Conservation (phyloP, 2,329 filamentous ascomycete species). For the Colletotrichum neosansevieriae region DNA sequence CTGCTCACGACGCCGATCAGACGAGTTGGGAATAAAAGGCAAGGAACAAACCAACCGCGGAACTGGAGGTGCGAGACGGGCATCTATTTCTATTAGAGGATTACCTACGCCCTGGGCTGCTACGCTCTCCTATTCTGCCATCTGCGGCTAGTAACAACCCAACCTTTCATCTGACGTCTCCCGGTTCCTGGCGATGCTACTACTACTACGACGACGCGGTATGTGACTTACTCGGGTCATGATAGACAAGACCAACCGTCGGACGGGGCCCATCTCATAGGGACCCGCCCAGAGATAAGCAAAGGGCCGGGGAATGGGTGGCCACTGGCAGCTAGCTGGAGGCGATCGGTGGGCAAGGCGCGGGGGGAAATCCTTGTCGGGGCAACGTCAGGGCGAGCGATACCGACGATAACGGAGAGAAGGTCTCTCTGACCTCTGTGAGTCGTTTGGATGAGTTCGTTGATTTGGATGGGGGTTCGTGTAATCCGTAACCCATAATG, state of each 20-base stretch:
- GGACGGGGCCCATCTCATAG: conserved; percentile 3
- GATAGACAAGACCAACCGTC: conserved; percentile 31
- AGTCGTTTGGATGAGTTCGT: neutral
- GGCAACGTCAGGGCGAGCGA: conserved; percentile 29
- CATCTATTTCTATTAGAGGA: conserved; percentile 23
- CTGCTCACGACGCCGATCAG: conserved; percentile 18
- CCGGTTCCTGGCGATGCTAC: conserved; percentile 15
- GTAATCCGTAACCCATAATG: neutral
- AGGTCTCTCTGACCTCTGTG: neutral
- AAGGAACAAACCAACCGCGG: neutral
- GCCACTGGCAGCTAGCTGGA: conserved; percentile 24
- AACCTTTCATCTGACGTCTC: conserved; percentile 40
- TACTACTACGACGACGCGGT: conserved; percentile 2
- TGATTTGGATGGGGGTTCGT: neutral
- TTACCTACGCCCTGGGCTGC: neutral
- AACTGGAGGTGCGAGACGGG: neutral
- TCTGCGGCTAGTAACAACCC: conserved; percentile 1
- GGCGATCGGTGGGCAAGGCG: conserved; percentile 29
- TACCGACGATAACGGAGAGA: conserved; percentile 35
- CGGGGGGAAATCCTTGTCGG: conserved; percentile 27
- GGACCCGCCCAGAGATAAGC: conserved; percentile 37
- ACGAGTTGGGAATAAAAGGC: conserved; percentile 17
- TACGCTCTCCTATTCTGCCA: neutral
- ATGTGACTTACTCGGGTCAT: conserved; percentile 36
- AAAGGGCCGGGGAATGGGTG: conserved; percentile 29